Evolutionary conservation across 768 basidiomycete species (phyloP), one percentile per base, ranked within the genome.

Genomic region (Cystofilobasidium bisporidii): DNA sequence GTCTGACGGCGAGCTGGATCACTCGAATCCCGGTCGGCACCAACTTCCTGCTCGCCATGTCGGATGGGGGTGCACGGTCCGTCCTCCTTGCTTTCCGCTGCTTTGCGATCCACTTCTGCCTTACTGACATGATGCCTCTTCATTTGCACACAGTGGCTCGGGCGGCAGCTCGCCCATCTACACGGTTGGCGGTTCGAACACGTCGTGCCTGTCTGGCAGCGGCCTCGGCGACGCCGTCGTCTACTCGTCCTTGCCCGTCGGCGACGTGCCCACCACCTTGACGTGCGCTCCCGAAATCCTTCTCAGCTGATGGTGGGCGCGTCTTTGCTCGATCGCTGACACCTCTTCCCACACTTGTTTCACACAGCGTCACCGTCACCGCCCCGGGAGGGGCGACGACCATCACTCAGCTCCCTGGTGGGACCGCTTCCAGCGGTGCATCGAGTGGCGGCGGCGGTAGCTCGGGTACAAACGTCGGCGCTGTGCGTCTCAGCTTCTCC

Each of bases 241-340:
- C 40, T 68, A 68, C 55, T 53, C 45, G 24, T 68, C 66, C 2
- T 61, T 68, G 1, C 61, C 66, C 4, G 43, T 68, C 32, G 66
- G 66, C 41, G 53, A 68, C 22, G 66, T 68, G 5, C 66, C 66
- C 20, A 68, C 66, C 1, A 68, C 66, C 15, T 32, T 56, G 53
- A 68, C 66, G 65, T 67, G 17, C 26, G 65, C n/a, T n/a, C n/a
- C n/a, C n/a, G n/a, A n/a, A n/a, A n/a, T n/a, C n/a, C n/a, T n/a
- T 20, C 28, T n/a, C 6, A 14, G 10, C 43, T 20, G n/a, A n/a
- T n/a, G n/a, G n/a, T n/a, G n/a, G n/a, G n/a, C n/a, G n/a, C n/a
- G n/a, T n/a, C n/a, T n/a, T n/a, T n/a, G n/a, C n/a, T n/a, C n/a
- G n/a, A n/a, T n/a, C n/a, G n/a, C n/a, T n/a, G n/a, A n/a, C n/a